Evolutionary conservation across 139 green algal species (phyloP), one percentile per base, ranked within the genome.

Genomic region (Coelastrella sp.): DNA sequence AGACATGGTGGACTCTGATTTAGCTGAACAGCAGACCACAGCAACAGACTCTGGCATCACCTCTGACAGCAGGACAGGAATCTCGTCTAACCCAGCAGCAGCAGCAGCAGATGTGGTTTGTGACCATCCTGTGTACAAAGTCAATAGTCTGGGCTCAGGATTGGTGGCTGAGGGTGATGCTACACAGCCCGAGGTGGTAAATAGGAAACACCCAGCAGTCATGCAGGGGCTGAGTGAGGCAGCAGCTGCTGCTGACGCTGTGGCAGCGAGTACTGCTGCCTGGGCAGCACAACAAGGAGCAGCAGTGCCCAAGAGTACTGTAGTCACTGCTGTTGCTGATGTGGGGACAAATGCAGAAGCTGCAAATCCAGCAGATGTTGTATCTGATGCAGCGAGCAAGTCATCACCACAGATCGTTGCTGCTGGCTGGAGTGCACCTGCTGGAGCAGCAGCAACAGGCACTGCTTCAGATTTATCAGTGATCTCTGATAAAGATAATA

Each of bases 401-500:
- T 34, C 35, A 38, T 25, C 32, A 8, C 64, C n/a, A n/a, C n/a
- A n/a, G n/a, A n/a, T n/a, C n/a, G n/a, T n/a, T n/a, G n/a, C n/a
- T n/a, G n/a, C n/a, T n/a, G n/a, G n/a, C n/a, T n/a, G n/a, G n/a
- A n/a, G n/a, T n/a, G n/a, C n/a, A n/a, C n/a, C n/a, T n/a, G n/a
- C n/a, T n/a, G n/a, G 23, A 2, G 75, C 38, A 83, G 51, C 32
- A 83, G 76, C 34, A 45, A n/a, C 71, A 79, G 71, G n/a, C n/a
- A n/a, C n/a, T n/a, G n/a, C n/a, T n/a, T n/a, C n/a, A n/a, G n/a
- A n/a, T n/a, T n/a, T n/a, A n/a, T n/a, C n/a, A n/a, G n/a, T n/a
- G n/a, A n/a, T n/a, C n/a, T n/a, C n/a, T n/a, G n/a, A n/a, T n/a
- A n/a, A n/a, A n/a, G n/a, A n/a, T n/a, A n/a, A n/a, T n/a, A n/a